phyloP scores from a whole-genome alignment of 78 protist genomes.

The Tieghemostelium lacteum region DNA sequence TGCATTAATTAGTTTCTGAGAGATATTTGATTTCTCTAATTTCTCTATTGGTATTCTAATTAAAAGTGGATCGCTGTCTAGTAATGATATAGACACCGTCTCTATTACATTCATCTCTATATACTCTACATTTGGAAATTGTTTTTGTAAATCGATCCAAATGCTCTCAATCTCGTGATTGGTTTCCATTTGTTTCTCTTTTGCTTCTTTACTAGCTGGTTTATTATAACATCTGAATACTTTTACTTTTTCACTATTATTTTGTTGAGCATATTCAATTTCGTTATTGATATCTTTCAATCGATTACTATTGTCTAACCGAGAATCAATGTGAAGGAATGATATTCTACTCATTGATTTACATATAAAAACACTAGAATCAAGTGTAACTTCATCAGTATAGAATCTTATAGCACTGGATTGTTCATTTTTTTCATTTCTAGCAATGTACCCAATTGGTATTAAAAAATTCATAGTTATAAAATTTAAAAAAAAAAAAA shows the following conservation, averaged over 20 bases:
- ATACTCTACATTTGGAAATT: constrained; percentile 7
- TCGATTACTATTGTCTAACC: neutral
- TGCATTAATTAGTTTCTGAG: constrained; percentile 14
- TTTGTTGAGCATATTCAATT: neutral
- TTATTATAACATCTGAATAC: constrained; percentile 56
- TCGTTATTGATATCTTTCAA: neutral
- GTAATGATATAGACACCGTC: constrained; percentile 11
- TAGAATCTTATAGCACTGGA: constrained; percentile 15
- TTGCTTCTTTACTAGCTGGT: constrained; percentile 37
- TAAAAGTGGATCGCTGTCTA: constrained; percentile 14
- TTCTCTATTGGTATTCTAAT: neutral
- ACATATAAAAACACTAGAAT: constrained; percentile 51
- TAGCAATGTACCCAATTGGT: constrained; percentile 63
- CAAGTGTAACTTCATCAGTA: constrained; percentile 49
- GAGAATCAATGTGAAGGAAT: constrained; percentile 11
- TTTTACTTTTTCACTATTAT: neutral
- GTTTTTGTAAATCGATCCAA: constrained; percentile 18
- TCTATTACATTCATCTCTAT: constrained; percentile 30
- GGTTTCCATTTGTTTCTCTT: constrained; percentile 36
- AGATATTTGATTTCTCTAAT: neutral
- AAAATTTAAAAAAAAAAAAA: too few species aligned
- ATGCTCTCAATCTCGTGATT: constrained; percentile 23
- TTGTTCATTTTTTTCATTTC: constrained; percentile 9
- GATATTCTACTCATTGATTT: constrained; percentile 13
- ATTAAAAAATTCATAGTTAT: constrained; percentile 29